These are phyloP conservation scores for Penicillium arizonense DNA, from an alignment of 495 filamentous ascomycete genomes.

Conservation along the genomic window DNA sequence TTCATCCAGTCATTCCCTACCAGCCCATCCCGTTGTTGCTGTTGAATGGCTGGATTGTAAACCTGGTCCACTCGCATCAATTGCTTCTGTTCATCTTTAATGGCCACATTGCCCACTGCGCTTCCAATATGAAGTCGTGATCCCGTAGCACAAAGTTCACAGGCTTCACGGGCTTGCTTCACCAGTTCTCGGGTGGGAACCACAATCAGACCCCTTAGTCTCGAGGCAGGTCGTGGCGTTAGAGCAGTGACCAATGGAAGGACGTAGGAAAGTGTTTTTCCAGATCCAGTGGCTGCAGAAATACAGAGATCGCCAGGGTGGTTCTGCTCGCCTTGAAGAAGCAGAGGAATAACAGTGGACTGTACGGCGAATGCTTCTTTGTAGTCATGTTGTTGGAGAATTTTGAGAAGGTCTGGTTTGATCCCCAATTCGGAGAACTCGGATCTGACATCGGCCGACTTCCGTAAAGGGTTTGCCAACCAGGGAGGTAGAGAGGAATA, in stretches of 20 bases:
- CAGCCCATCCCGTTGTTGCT: constrained; percentile 34
- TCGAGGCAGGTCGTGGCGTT: constrained; percentile 53
- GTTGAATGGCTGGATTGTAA: constrained; percentile 55
- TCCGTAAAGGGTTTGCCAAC: constrained; percentile 70
- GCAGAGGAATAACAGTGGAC: constrained; percentile 72
- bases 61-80: constrained; percentile 62
- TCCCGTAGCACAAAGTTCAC: constrained; percentile 62
- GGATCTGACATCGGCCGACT: constrained; percentile 53
- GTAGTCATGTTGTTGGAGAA: constrained; percentile 64
- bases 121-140: constrained; percentile 73
- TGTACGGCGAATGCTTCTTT: constrained; percentile 83
- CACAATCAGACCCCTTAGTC: constrained; percentile 73
- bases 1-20: constrained; percentile 47
- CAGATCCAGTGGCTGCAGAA: constrained; percentile 87
- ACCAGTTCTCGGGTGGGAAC: constrained; percentile 90
- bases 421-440: constrained; percentile 64
- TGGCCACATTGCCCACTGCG: constrained; percentile 72
- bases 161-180: constrained; percentile 71
- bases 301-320: constrained; percentile 77
- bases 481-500: constrained; percentile 57
- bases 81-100: constrained; percentile 69
- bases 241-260: constrained; percentile 82
- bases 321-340: constrained; percentile 57
- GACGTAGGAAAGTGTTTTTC: constrained; percentile 88
- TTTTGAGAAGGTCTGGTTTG: constrained; percentile 52